phyloP scores from a whole-genome alignment of 805 yeast genomes.

The Sugiyamaella chiloensis region DNA sequence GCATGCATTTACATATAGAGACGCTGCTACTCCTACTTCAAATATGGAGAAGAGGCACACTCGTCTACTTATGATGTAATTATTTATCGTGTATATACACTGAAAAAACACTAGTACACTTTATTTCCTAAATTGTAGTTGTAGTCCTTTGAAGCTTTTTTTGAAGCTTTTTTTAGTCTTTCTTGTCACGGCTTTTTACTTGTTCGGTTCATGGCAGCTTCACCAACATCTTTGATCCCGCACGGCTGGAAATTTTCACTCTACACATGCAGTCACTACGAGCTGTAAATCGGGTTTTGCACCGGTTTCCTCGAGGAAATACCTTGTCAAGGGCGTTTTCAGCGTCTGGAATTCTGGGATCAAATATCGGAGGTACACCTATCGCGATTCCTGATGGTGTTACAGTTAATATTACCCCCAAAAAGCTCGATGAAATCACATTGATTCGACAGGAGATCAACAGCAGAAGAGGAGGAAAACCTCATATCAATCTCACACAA shows the following conservation, averaged over 20 bases:
- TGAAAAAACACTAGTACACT: too few relatives aligned
- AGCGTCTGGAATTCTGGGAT: constrained; percentile 9
- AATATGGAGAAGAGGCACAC: constrained; percentile 31
- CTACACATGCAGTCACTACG: not conserved
- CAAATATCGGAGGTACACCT: constrained; percentile 75
- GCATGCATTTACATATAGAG: constrained; percentile 32
- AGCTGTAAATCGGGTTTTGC: not conserved
- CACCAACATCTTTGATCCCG: too few relatives aligned
- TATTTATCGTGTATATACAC: too few relatives aligned
- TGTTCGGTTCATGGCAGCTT: too few relatives aligned
- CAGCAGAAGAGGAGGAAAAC: constrained; percentile 57
- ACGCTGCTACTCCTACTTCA: constrained; percentile 6
- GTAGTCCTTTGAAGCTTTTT: not conserved
- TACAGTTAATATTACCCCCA: constrained; percentile 36
- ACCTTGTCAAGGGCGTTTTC: constrained; percentile 8
- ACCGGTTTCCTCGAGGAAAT: not conserved
- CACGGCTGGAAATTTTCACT: constrained; percentile 9
- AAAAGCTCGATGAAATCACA: constrained; percentile 30
- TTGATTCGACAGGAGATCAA: constrained; percentile 50
- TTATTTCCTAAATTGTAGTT: not conserved
- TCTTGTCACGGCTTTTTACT: too few relatives aligned
- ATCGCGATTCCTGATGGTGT: constrained; percentile 66
- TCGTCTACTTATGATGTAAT: constrained; percentile 29
- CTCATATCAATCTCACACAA: constrained; percentile 54
- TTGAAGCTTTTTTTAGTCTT: not conserved